Base-by-base conservation (phyloP, 352 stramenopile species). In the Pythium guiyangense region DNA sequence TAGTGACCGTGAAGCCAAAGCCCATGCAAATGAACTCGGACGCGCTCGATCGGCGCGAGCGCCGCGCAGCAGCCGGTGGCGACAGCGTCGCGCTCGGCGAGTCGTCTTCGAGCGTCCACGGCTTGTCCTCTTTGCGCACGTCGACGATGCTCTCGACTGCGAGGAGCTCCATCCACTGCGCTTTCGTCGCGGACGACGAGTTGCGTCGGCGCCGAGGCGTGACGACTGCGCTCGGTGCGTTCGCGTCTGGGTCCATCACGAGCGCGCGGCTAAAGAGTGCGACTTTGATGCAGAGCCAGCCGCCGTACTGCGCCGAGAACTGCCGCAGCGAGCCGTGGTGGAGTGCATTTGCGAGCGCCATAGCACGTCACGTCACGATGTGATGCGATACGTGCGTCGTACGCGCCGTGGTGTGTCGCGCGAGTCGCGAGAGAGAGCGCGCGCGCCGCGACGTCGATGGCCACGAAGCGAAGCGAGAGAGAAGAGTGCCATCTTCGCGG, bases 291-390 rank as follows among this genome's bases (percentile, higher is more conserved):
- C 51, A 40, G 45, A 83, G 54, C 73, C 73, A 83, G 59, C 70
- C 73, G 49, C 68, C 73, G 63, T 77, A 83, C 54, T 79, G 71
- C 42, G 71, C 66, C 46, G 68, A 79, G 63, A 73, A 83, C 64
- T 83, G 73, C 37, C 71, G 71, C 63, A 83, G 47, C 14, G 63
- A 59, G 12, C 70, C 73, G 46, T 69, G 69, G 46, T 66, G 68
- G 42, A 83, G 60, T 35, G 70, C 77, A 46, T 79, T 74, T n/a
- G 60, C 57, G 49, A 57, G 44, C 54, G 48, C 55, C 54, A 60
- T 67, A 44, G 54, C n/a, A 26, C 10, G 10, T 12, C 31, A 37
- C 31, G 31, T 22, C 22, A 22, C 22, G 22, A 22, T 22, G 22
- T 22, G 22, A 22, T 22, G 22, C 22, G 22, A 2, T 37, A 37